Conservation (phyloP, 257 asterid genomes). For the Verbena officinalis region DNA sequence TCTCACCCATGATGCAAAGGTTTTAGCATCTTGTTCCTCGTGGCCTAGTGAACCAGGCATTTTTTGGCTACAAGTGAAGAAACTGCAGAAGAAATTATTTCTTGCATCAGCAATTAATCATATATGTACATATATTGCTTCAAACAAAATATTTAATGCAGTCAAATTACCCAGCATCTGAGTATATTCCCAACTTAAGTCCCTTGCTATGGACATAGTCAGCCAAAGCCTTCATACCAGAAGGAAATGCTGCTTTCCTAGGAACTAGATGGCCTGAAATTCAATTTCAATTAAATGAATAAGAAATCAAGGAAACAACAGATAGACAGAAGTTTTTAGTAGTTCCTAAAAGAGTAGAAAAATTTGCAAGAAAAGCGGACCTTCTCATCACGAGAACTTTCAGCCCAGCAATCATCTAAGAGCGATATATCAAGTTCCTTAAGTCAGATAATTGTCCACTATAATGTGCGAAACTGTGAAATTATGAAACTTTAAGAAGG, state of each 20-base stretch:
- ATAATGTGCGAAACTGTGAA: neutral
- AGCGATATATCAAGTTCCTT: conserved; percentile 12
- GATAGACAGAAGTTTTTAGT: neutral
- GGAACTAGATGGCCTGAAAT: conserved; percentile 79
- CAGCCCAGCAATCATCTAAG: conserved; percentile 96
- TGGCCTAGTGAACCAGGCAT: conserved; percentile 97
- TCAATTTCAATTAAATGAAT: neutral
- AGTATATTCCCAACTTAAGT: conserved; percentile 88
- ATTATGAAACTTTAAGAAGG: no score
- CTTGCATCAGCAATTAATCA: no score
- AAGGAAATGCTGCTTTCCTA: conserved; percentile 77
- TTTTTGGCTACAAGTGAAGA: conserved; percentile 67
- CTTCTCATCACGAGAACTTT: conserved; percentile 57
- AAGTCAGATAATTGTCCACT: conserved; percentile 14
- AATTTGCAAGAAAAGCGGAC: conserved; percentile 32
- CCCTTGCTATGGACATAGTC: conserved; percentile 91
- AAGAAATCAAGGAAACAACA: conserved; percentile 6
- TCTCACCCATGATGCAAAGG: conserved; percentile 84
- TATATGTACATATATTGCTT: neutral
- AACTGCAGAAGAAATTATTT: conserved; percentile 45
- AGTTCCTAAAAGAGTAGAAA: neutral
- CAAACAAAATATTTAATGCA: neutral
- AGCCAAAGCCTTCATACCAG: conserved; percentile 90
- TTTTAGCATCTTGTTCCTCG: conserved; percentile 83
- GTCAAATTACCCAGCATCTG: conserved; percentile 80